Evolutionary conservation across 163 green algal genomes (phyloP).

Genomic region (Coccomyxa subellipsoidea): DNA sequence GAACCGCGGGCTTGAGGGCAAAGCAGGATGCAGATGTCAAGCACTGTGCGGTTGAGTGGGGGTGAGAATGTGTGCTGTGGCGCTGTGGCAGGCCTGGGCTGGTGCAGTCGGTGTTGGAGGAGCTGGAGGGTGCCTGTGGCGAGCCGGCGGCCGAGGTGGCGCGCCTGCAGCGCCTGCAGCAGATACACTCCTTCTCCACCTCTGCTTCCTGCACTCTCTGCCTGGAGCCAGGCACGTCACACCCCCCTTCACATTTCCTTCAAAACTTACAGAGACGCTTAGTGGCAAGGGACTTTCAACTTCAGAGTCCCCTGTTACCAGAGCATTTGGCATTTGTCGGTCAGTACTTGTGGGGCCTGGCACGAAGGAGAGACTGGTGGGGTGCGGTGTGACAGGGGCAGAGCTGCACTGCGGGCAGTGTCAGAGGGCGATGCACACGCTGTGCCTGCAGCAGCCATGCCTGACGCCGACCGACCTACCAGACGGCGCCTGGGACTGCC

Average conservation of each 20-base stretch:
- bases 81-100: slow-evolving; percentile 12
- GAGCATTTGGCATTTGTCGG: no score
- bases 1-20: no score
- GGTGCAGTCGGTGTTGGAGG: slow-evolving; percentile 4
- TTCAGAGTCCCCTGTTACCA: no score
- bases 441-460: slow-evolving; percentile 48
- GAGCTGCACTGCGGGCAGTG: slow-evolving; percentile 25
- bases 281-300: no score
- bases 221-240: slow-evolving; percentile 11
- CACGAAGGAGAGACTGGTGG: no score
- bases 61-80: background rate
- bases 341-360: no score
- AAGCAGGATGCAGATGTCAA: no score
- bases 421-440: slow-evolving; percentile 36
- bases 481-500: slow-evolving; percentile 43
- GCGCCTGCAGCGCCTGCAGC: slow-evolving; percentile 22
- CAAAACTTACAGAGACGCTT: background rate
- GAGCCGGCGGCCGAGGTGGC: slow-evolving; percentile 12
- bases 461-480: slow-evolving; percentile 33
- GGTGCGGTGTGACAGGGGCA: slow-evolving; percentile 10
- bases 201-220: slow-evolving; percentile 17
- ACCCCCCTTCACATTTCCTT: background rate
- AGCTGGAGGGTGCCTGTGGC: background rate
- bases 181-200: background rate
- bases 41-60: no score